These are phyloP conservation scores for Panaeolus papilionaceus DNA, from an alignment of 768 basidiomycete genomes.

Conservation along the genomic window DNA sequence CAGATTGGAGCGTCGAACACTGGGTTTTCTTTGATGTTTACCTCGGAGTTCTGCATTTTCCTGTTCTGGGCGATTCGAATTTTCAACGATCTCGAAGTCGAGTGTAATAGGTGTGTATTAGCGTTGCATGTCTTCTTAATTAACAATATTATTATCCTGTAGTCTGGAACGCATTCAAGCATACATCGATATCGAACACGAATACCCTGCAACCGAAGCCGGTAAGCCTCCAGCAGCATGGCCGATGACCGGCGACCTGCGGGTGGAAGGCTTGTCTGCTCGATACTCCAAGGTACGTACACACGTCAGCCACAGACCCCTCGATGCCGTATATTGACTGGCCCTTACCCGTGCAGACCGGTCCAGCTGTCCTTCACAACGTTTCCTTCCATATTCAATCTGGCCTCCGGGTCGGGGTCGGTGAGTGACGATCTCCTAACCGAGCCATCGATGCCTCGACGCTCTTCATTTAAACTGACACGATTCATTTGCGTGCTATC, in stretches of 20 bases:
- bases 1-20: slow-evolving; percentile 46
- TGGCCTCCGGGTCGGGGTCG: slow-evolving; percentile 63
- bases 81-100: slow-evolving; percentile 50
- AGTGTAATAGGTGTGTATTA: slow-evolving; percentile 30
- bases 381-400: slow-evolving; percentile 56
- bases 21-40: slow-evolving; percentile 63
- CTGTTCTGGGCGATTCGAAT: slow-evolving; percentile 56
- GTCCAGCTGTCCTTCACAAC: slow-evolving; percentile 52
- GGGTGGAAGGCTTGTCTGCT: slow-evolving; percentile 61
- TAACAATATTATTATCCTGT: too few relatives aligned
- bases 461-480: too few relatives aligned
- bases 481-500: neutral
- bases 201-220: slow-evolving; percentile 43
- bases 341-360: slow-evolving; percentile 30
- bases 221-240: slow-evolving; percentile 69
- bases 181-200: slow-evolving; percentile 64
- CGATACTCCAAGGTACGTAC: slow-evolving; percentile 50
- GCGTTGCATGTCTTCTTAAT: neutral
- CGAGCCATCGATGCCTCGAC: neutral
- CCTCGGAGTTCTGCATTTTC: slow-evolving; percentile 59
- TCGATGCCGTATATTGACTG: neutral
- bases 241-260: slow-evolving; percentile 64
- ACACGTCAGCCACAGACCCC: neutral
- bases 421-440: slow-evolving; percentile 27
- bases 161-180: slow-evolving; percentile 75